phyloP scores from a whole-genome alignment of 371 early-diverging fungal species.

The Mucor sp. region DNA sequence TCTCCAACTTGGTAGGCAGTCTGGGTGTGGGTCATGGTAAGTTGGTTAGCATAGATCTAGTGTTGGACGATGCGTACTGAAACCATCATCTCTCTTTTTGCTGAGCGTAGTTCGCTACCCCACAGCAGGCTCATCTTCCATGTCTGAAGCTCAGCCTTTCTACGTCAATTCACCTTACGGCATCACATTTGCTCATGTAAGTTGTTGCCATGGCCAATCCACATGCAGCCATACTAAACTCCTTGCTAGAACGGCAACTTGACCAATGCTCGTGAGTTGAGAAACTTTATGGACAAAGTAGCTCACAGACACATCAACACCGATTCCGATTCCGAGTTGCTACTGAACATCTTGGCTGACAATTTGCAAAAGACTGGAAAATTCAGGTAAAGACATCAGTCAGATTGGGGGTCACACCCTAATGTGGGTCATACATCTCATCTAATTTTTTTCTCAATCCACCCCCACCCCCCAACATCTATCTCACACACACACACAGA shows the following conservation, averaged over 20 bases:
- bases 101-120: conserved; percentile 87
- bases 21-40: conserved; percentile 97
- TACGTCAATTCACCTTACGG: conserved; percentile 99
- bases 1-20: conserved; percentile 78
- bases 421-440: conserved; percentile 27
- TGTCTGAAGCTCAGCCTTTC: conserved; percentile 97
- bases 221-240: background rate
- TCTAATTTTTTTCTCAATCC: conserved; percentile 17
- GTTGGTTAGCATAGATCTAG: background rate
- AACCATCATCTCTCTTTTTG: background rate
- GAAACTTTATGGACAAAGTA: conserved; percentile 83
- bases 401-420: conserved; percentile 6
- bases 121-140: conserved; percentile 93
- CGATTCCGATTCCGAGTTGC: conserved; percentile 95
- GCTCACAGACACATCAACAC: conserved; percentile 99
- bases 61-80: background rate
- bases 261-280: conserved; percentile 89
- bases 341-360: conserved; percentile 95
- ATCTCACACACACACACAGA: conserved; percentile 42
- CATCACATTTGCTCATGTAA: conserved; percentile 94
- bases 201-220: background rate
- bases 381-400: conserved; percentile 60
- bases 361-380: conserved; percentile 93
- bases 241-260: conserved; percentile 89
- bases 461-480: background rate